Conservation (phyloP, 495 filamentous ascomycete species). For the Trichocladium antarcticum region DNA sequence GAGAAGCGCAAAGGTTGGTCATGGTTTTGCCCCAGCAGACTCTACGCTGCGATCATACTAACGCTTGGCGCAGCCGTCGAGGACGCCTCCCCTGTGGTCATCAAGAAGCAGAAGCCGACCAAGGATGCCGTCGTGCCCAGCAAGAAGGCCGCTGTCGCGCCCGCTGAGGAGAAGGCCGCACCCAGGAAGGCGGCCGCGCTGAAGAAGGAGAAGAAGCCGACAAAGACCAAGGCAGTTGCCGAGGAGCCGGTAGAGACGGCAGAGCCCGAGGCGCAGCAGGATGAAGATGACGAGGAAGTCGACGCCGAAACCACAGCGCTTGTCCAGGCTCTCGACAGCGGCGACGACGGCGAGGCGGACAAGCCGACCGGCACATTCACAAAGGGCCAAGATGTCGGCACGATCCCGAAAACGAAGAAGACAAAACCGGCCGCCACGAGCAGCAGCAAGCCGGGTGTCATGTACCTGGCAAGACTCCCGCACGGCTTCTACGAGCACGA, state of each 20-base stretch:
- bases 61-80: constrained; percentile 26
- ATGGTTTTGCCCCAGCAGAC: not conserved
- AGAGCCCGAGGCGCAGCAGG: constrained; percentile 13
- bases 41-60: not conserved
- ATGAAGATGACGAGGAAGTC: constrained; percentile 30
- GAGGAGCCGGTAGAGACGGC: constrained; percentile 25
- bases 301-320: constrained; percentile 43
- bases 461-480: constrained; percentile 84
- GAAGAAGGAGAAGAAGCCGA: constrained; percentile 22
- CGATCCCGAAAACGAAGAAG: constrained; percentile 49
- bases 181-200: constrained; percentile 9
- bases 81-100: constrained; percentile 33
- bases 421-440: constrained; percentile 16
- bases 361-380: constrained; percentile 39
- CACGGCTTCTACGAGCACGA: constrained; percentile 95
- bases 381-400: constrained; percentile 49
- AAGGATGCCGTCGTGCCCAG: constrained; percentile 19
- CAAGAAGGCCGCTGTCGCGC: constrained; percentile 9
- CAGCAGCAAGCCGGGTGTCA: constrained; percentile 55
- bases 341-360: constrained; percentile 48
- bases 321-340: constrained; percentile 71
- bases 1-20: constrained; percentile 44
- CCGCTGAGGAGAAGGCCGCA: constrained; percentile 13
- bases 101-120: constrained; percentile 32
- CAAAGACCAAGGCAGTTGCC: constrained; percentile 20